Evolutionary conservation across 352 stramenopile species (phyloP).

Genomic region (Phytophthora hibernalis): DNA sequence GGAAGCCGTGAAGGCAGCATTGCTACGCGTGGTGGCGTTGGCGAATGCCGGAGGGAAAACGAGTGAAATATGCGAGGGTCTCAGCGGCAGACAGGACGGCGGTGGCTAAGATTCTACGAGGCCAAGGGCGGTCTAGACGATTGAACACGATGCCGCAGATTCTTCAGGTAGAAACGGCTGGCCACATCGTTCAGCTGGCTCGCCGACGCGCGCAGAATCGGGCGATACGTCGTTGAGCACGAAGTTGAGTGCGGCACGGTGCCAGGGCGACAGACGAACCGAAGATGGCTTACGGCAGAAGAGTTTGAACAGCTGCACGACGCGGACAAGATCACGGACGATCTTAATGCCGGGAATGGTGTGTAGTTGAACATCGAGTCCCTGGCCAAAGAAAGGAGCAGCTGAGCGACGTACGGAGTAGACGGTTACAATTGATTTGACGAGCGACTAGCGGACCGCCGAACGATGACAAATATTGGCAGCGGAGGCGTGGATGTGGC

Average conservation of each 20-base stretch:
- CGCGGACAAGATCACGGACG: slow-evolving; percentile 12
- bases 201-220: neutral
- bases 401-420: too few species aligned
- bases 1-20: neutral
- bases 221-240: neutral
- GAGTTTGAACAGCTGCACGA: slow-evolving; percentile 3
- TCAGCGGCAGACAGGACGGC: too few species aligned
- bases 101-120: neutral
- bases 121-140: neutral
- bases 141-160: neutral
- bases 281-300: neutral
- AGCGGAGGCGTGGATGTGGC: too few species aligned
- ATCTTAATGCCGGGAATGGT: slow-evolving; percentile 6
- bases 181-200: neutral
- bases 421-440: too few species aligned
- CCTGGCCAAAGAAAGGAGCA: too few species aligned
- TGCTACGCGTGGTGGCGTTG: neutral
- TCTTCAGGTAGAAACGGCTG: neutral
- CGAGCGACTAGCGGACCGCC: too few species aligned
- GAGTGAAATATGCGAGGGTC: neutral
- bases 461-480: too few species aligned
- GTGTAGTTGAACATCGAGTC: slow-evolving; percentile 1
- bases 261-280: neutral
- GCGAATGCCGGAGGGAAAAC: neutral
- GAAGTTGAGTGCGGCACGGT: neutral